Percentiles rank a stretch among this genome's conserved stretches.
Evolutionary conservation across 2,329 filamentous ascomycete species (phyloP).

Genomic region (Acrocalymma vagum): DNA sequence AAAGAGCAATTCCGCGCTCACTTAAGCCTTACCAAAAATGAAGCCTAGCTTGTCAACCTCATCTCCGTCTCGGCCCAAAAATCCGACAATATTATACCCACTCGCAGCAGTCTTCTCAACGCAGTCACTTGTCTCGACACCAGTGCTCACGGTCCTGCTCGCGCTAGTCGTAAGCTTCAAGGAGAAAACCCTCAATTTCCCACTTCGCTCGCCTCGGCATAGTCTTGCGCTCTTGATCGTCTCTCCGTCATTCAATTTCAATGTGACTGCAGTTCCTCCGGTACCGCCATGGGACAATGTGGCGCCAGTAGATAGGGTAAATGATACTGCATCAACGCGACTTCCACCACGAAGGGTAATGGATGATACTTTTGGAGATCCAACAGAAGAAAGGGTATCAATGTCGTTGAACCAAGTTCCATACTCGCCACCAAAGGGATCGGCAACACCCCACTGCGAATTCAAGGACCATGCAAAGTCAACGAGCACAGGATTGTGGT

Average conservation of each 20-base stretch:
- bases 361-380: constrained; percentile 45
- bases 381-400: constrained; percentile 43
- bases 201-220: constrained; percentile 59
- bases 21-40: constrained; percentile 31
- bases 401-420: constrained; percentile 67
- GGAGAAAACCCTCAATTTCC: constrained; percentile 63
- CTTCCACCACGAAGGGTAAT: constrained; percentile 58
- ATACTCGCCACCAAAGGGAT: constrained; percentile 58
- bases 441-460: constrained; percentile 32
- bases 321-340: constrained; percentile 61
- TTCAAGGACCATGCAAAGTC: constrained; percentile 51
- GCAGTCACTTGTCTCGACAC: constrained; percentile 59
- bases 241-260: constrained; percentile 59
- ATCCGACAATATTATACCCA: constrained; percentile 64
- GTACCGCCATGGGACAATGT: constrained; percentile 62
- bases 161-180: constrained; percentile 62
- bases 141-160: constrained; percentile 56
- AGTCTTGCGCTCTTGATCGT: constrained; percentile 59
- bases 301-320: constrained; percentile 60
- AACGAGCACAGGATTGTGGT: constrained; percentile 72
- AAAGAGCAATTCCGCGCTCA: too few relatives aligned
- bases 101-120: constrained; percentile 54
- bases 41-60: constrained; percentile 64
- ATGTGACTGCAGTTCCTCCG: constrained; percentile 55
- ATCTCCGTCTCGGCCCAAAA: constrained; percentile 61